Evolutionary conservation across 805 yeast species (phyloP), one percentile per base, ranked within the genome.

Genomic region (Nakazawaea populi): DNA sequence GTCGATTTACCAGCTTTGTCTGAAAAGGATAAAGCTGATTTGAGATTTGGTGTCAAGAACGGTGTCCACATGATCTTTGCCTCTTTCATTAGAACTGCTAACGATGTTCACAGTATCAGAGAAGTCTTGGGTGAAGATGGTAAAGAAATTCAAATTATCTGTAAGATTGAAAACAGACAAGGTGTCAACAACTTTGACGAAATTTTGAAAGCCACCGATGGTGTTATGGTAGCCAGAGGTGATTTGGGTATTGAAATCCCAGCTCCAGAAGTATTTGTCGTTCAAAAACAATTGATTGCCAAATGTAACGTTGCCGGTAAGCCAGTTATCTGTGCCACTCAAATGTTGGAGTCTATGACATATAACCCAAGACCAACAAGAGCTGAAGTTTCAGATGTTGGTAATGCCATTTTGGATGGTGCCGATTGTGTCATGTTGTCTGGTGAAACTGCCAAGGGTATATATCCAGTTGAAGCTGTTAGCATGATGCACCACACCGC

Each of bases 151-250:
- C 95, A 94, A 81, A 90, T 94, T 76, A 91, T 94, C 64, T 86
- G 89, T 70, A 94, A 94, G 83, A 92, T 94, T 70, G 99, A 94
- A 81, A 91, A 90, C 81, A 98, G 92, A 79, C 99, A 94, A 77
- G 99, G 99, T 82, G 98, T 94, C 66, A 91, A 94, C 87, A 94
- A 94, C 85, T 94, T 94, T 69, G 99, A 94, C 73, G 97, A 89
- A 57, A 94, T 94, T 68, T 83, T 94, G 70, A 71, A 71, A 65
- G 96, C 84, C 73, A 94, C 99, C 57, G 99, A 94, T 71, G 99
- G 98, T 80, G 97, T 94, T 68, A 94, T 94, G 99, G 98, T 94
- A 71, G 99, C 99, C 66, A 87, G 99, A 77, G 99, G 99, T 81
- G 99, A 94, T 74, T 82, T 94, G 66, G 99, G 99, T 82, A 94